Evolutionary conservation across 2,329 filamentous ascomycete species (phyloP), one percentile per base, ranked within the genome.

Genomic region (Clathrospora elynae): DNA sequence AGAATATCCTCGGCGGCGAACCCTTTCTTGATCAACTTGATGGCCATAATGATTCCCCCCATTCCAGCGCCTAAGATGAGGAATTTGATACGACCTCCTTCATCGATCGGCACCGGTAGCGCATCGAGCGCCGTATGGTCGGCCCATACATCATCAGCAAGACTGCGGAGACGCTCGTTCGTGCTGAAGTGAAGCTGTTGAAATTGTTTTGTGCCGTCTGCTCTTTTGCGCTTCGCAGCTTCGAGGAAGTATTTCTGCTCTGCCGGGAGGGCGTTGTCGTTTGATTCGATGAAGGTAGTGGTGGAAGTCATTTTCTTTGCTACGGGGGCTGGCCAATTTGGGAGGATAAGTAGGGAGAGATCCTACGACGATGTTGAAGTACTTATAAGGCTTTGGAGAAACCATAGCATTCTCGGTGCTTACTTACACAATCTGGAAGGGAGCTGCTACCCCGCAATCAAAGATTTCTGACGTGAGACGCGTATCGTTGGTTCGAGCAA

Each of bases 21-120:
- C 2, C 70, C 68, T 3, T 64, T 49, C 39, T 73, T 51, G 16
- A 73, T 57, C 12, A 74, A 47, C 2, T 65, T 59, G 5, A 70
- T 63, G 2, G 72, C 45, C 59, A 68, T 6, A 68, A 76, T 44
- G 5, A 75, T 59, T 4, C 72, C 73, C 6, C 65, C 67, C 35
- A 64, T 70, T 0, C 73, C 74, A 18, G 66, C 70, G n/a, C 74
- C 72, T 6, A 73, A 42, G 19, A 75, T 66, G 12, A 71, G 46
- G 16, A 64, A 38, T 50, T 57, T 64, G 42, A 35, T 30, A 7
- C n/a, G 22, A 3, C 25, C 42, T 12, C 39, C 42, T 6, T 38
- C 16, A 1, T 26, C 11, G 22, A 49, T 30, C 9, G 53, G 53
- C 8, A 44, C 8, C 1, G 50, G 41, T 17, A 46, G 36, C 9